A percentile compares a stretch with the other conserved stretches of the same genome.
These are phyloP conservation scores for Suzukiozyma palmioleophila DNA, from an alignment of 1,139 yeast species.

Conservation along the genomic window DNA sequence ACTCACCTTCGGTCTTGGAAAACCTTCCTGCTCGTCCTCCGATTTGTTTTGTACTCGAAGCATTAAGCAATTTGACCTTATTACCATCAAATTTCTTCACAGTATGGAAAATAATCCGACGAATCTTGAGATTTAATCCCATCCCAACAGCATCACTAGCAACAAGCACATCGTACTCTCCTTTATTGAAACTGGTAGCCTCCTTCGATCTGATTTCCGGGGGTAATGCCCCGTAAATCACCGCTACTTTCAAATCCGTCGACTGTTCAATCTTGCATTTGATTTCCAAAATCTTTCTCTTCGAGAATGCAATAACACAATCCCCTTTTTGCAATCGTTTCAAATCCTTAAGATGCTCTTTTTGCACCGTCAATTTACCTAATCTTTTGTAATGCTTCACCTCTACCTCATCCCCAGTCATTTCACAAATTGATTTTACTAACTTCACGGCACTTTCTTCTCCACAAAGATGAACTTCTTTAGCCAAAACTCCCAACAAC, in stretches of 20 bases:
- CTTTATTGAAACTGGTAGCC: slow-evolving; percentile 71
- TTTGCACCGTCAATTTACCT: slow-evolving; percentile 63
- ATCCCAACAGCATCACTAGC: slow-evolving; percentile 98
- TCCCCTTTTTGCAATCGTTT: slow-evolving; percentile 61
- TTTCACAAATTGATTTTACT: slow-evolving; percentile 49
- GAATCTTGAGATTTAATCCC: slow-evolving; percentile 87
- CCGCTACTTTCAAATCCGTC: slow-evolving; percentile 71
- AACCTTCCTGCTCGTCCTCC: slow-evolving; percentile 97
- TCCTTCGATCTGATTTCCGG: slow-evolving; percentile 91
- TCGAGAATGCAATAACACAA: slow-evolving; percentile 85
- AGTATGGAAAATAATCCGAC: slow-evolving; percentile 71
- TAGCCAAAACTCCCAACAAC: slow-evolving; percentile 78
- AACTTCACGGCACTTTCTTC: slow-evolving; percentile 78
- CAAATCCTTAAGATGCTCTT: slow-evolving; percentile 28
- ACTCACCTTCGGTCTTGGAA: slow-evolving; percentile 29
- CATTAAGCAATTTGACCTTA: slow-evolving; percentile 41
- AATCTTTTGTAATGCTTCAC: slow-evolving; percentile 68
- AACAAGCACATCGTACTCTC: slow-evolving; percentile 71
- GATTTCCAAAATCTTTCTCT: slow-evolving; percentile 58
- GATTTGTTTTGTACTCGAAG: slow-evolving; percentile 79
- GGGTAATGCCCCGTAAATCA: slow-evolving; percentile 92
- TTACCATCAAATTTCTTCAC: slow-evolving; percentile 69
- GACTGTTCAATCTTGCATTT: slow-evolving; percentile 61
- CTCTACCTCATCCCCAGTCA: slow-evolving; percentile 77
- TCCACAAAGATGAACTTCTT: slow-evolving; percentile 89